Conservation (phyloP, 257 asterid genomes). For the Penstemon eatonii region DNA sequence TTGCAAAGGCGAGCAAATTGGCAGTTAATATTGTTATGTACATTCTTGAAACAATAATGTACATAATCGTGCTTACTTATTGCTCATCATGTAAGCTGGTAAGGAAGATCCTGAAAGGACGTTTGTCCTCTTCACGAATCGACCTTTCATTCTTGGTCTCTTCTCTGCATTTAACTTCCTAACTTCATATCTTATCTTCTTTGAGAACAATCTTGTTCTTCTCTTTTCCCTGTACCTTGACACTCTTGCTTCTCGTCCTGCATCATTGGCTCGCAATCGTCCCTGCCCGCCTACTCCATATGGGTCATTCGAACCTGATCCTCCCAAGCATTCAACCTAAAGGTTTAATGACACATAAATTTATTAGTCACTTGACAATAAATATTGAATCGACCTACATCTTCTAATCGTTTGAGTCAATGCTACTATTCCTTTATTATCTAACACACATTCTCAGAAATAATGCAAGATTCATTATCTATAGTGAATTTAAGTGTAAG, state of each 20-base stretch:
- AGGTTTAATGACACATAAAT: no score
- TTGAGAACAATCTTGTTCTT: constrained; percentile 64
- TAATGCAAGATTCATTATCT: no score
- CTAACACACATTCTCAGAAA: no score
- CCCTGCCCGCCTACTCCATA: constrained; percentile 12
- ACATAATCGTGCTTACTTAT: background rate
- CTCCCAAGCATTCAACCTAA: constrained; percentile 36
- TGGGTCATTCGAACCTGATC: constrained; percentile 7
- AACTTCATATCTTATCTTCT: constrained; percentile 76
- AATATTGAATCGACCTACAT: background rate
- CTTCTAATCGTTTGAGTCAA: no score
- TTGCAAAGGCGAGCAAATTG: constrained; percentile 25
- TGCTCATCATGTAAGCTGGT: constrained; percentile 30
- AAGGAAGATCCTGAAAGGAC: constrained; percentile 29
- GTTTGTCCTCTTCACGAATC: constrained; percentile 62
- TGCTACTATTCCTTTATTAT: no score
- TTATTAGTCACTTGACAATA: background rate
- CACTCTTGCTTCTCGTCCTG: constrained; percentile 68
- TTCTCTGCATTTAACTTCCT: constrained; percentile 83
- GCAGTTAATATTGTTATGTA: background rate
- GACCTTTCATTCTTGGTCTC: constrained; percentile 78
- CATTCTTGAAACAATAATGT: background rate
- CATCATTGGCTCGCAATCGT: constrained; percentile 27
- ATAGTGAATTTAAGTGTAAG: no score
- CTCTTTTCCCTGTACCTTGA: constrained; percentile 71